A percentile compares a stretch with the other conserved stretches of the same genome.
Evolutionary conservation across 2,329 filamentous ascomycete species (phyloP).

Genomic region (Apiospora sp.): DNA sequence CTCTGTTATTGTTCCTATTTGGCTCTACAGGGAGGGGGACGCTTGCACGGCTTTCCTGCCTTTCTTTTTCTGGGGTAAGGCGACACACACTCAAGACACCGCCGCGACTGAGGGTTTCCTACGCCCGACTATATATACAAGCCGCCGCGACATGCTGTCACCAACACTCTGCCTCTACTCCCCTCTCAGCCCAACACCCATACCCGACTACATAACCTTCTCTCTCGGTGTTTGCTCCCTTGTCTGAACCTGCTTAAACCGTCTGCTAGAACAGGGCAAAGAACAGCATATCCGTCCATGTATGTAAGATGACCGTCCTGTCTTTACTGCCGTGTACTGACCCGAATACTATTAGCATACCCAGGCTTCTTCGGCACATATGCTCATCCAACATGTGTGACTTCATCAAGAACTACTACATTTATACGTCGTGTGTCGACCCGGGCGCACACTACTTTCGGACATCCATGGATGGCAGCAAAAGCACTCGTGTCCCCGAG

Average conservation of each 20-base stretch:
- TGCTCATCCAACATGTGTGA: slow-evolving; percentile 57
- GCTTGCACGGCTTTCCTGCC: neutral
- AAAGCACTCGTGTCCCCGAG: slow-evolving; percentile 65
- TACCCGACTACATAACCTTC: neutral
- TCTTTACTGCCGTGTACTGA: neutral
- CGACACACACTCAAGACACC: slow-evolving; percentile 19
- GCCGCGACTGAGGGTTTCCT: neutral
- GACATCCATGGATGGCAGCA: slow-evolving; percentile 72
- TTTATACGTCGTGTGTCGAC: slow-evolving; percentile 75
- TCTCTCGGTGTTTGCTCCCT: neutral
- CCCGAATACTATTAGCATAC: neutral
- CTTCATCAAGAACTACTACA: slow-evolving; percentile 80
- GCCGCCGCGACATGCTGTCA: slow-evolving; percentile 20
- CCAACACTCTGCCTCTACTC: slow-evolving; percentile 11
- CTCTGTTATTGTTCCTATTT: slow-evolving; percentile 3
- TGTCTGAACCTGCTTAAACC: neutral
- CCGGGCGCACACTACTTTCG: slow-evolving; percentile 76
- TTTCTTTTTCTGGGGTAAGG: slow-evolving; percentile 21
- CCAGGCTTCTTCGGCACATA: neutral
- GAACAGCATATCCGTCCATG: neutral
- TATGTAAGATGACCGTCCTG: slow-evolving; percentile 11
- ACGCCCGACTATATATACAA: slow-evolving; percentile 17
- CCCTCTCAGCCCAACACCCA: slow-evolving; percentile 10
- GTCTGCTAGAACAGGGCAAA: neutral
- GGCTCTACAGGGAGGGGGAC: slow-evolving; percentile 5